A percentile compares a stretch with the other conserved stretches of the same genome.
phyloP scores from a whole-genome alignment of 345 rosid species.

The Lumnitzera littorea region DNA sequence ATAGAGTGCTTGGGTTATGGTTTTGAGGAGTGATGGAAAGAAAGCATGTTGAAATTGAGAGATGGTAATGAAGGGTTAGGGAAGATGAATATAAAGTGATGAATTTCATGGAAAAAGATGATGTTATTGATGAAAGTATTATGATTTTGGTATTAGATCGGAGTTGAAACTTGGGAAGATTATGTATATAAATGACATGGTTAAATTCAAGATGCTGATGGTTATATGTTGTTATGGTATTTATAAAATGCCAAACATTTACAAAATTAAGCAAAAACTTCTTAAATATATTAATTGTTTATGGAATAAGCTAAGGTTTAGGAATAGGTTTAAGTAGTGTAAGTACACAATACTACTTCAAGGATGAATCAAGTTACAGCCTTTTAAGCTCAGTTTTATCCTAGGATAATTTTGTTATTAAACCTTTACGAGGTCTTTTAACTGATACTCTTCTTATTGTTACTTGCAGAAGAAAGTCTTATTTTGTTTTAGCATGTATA shows the following conservation, averaged over 20 bases:
- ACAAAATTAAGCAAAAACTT: slow-evolving; percentile 38
- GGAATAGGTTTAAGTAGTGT: slow-evolving; percentile 49
- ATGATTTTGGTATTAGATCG: no score
- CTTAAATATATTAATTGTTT: slow-evolving; percentile 48
- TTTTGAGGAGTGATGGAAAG: no score
- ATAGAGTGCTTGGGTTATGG: no score
- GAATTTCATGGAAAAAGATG: no score
- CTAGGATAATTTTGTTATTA: slow-evolving; percentile 46
- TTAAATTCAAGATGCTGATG: no score
- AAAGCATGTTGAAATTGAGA: no score
- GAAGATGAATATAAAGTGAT: no score
- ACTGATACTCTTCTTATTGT: slow-evolving; percentile 52
- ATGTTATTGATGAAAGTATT: no score
- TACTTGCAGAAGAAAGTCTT: slow-evolving; percentile 57
- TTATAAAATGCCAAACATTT: background rate
- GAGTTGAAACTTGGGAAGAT: no score
- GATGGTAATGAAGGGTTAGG: no score
- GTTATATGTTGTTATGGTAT: no score
- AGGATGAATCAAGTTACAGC: slow-evolving; percentile 60
- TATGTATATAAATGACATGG: no score
- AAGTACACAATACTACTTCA: slow-evolving; percentile 56
- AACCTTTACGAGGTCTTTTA: slow-evolving; percentile 68
- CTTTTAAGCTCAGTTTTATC: slow-evolving; percentile 46
- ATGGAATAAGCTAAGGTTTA: slow-evolving; percentile 61
- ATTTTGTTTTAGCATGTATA: slow-evolving; percentile 54